Conservation (phyloP, 805 yeast genomes). For the Ogataea methanolica region DNA sequence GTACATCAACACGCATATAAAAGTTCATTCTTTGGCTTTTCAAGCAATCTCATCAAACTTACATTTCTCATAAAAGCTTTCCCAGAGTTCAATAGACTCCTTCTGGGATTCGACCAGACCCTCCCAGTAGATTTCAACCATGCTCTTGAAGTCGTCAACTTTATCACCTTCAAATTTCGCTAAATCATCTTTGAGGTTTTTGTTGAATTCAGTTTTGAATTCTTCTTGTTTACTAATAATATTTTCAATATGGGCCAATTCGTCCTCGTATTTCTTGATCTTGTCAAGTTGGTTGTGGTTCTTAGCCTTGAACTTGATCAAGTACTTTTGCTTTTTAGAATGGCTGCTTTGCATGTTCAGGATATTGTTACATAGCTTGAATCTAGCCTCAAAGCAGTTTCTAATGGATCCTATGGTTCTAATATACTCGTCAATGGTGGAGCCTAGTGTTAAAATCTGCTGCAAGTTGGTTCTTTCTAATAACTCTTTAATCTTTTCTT, state of each 20-base stretch:
- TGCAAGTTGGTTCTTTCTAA: constrained; percentile 76
- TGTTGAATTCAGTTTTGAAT: constrained; percentile 60
- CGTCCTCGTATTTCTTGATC: constrained; percentile 50
- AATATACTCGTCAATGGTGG: constrained; percentile 82
- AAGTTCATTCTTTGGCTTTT: neutral
- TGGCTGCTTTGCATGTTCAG: constrained; percentile 40
- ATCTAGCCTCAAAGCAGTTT: constrained; percentile 69
- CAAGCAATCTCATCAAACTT: constrained; percentile 19
- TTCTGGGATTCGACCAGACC: constrained; percentile 90
- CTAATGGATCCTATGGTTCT: constrained; percentile 73
- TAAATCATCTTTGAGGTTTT: constrained; percentile 64
- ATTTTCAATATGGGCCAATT: constrained; percentile 50
- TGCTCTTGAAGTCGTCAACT: constrained; percentile 77
- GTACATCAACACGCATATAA: too few species aligned
- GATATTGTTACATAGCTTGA: constrained; percentile 46
- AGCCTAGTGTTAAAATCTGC: constrained; percentile 81
- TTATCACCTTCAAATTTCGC: constrained; percentile 67
- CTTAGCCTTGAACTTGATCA: constrained; percentile 40
- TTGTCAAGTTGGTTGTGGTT: constrained; percentile 58
- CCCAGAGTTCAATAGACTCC: constrained; percentile 85
- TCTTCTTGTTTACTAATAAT: constrained; percentile 50
- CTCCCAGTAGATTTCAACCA: constrained; percentile 87
- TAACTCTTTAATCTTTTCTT: constrained; percentile 64
- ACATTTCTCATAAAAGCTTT: constrained; percentile 68
- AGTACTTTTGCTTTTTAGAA: constrained; percentile 40